Conservation (phyloP, 768 basidiomycete genomes). For the Rhizopogon sp. region DNA sequence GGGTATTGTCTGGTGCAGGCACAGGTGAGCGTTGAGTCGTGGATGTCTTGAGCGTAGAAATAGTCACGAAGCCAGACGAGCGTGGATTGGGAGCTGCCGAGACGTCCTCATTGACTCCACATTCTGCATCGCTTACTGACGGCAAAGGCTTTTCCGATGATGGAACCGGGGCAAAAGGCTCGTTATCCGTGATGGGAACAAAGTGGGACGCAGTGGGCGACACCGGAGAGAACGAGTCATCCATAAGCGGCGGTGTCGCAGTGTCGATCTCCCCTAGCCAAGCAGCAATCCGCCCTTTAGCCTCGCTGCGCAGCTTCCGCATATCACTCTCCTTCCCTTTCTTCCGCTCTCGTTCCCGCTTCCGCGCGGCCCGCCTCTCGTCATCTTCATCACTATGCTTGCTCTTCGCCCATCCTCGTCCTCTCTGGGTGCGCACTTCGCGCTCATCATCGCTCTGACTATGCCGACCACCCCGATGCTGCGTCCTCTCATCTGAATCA, state of each 20-base stretch:
- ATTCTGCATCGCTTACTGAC: conserved; percentile 5
- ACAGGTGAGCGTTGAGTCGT: conserved; percentile 1
- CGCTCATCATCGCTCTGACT: conserved; percentile 27
- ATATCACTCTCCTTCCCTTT: conserved; percentile 32
- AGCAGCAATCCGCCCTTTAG: conserved; percentile 70
- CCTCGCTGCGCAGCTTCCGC: conserved; percentile 36
- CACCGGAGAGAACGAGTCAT: conserved; percentile 30
- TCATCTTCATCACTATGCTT: conserved; percentile 23
- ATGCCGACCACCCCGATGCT: conserved; percentile 20
- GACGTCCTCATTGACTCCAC: conserved; percentile 12
- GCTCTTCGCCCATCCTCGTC: conserved; percentile 18
- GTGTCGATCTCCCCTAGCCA: conserved; percentile 71
- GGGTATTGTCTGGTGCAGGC: neutral
- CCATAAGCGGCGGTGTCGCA: conserved; percentile 42
- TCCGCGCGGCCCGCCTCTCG: conserved; percentile 9
- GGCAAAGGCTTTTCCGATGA: conserved; percentile 16
- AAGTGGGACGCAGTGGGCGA: conserved; percentile 26
- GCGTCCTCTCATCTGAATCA: conserved; percentile 28
- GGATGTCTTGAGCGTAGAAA: conserved; percentile 43
- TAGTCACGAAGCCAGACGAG: conserved; percentile 72
- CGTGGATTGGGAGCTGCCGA: conserved; percentile 58
- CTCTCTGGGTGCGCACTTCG: conserved; percentile 25
- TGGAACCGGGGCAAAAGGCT: conserved; percentile 13
- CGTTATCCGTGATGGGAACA: conserved; percentile 18
- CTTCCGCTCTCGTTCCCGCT: conserved; percentile 17